Conservation (phyloP, 805 yeast species). For the Vanderwaltozyma polyspora region DNA sequence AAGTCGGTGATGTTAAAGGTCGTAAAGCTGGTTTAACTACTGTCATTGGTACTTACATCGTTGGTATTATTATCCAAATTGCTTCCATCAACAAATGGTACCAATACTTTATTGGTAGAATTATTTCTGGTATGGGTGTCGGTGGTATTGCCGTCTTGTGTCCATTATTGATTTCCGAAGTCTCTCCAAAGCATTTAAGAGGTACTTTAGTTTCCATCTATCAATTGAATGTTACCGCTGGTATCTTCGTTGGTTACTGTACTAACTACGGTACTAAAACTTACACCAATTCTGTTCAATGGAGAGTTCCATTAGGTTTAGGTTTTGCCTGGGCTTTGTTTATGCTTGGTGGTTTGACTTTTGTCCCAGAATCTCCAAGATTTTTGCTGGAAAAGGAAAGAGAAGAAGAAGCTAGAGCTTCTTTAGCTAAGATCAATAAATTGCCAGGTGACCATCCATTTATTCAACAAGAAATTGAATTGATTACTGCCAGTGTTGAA, state of each 20-base stretch:
- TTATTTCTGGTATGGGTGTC: too few species aligned
- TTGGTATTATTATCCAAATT: constrained; percentile 59
- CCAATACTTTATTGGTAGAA: too few species aligned
- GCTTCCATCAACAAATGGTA: constrained; percentile 47
- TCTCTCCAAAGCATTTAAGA: constrained; percentile 59
- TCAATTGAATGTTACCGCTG: constrained; percentile 60
- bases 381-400: constrained; percentile 44
- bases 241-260: constrained; percentile 70
- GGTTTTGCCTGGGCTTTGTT: constrained; percentile 37
- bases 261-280: constrained; percentile 54
- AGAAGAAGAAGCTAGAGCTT: constrained; percentile 50
- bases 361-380: constrained; percentile 69
- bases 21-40: constrained; percentile 53
- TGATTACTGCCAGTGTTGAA: constrained; percentile 49
- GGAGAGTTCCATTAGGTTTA: constrained; percentile 64
- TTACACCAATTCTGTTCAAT: constrained; percentile 55
- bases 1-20: constrained; percentile 50
- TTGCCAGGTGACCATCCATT: constrained; percentile 42
- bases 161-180: constrained; percentile 62
- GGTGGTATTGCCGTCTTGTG: too few species aligned
- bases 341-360: constrained; percentile 29
- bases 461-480: constrained; percentile 45
- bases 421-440: constrained; percentile 50
- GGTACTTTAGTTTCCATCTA: constrained; percentile 60
- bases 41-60: constrained; percentile 51